These are phyloP conservation scores for Zarea fungicola DNA, from an alignment of 2,329 filamentous ascomycete genomes.

Conservation along the genomic window DNA sequence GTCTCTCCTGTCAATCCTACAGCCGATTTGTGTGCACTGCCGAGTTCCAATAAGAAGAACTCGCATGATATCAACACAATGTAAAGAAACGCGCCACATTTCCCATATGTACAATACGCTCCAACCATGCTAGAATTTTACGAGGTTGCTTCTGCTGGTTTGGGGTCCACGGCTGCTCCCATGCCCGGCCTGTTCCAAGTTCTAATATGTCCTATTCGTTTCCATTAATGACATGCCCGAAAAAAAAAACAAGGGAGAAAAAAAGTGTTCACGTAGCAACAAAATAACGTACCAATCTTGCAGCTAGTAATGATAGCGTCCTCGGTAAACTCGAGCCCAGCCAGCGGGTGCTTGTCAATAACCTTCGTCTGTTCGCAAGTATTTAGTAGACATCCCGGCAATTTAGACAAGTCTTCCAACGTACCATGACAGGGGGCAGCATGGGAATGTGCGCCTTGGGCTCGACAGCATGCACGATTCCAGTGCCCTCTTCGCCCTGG, in stretches of 20 bases:
- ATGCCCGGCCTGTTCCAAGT: conserved; percentile 18
- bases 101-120: background rate
- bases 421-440: conserved; percentile 83
- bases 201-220: conserved; percentile 51
- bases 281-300: conserved; percentile 68
- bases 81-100: background rate
- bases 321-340: conserved; percentile 90
- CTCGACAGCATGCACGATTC: conserved; percentile 74
- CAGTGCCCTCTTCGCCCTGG: conserved; percentile 52
- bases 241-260: background rate
- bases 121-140: background rate
- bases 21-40: no score
- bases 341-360: conserved; percentile 80
- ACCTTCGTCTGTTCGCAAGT: conserved; percentile 60
- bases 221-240: conserved; percentile 7
- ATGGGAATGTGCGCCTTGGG: conserved; percentile 78
- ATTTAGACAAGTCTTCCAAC: conserved; percentile 22
- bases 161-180: conserved; percentile 6
- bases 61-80: background rate
- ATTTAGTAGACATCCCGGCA: conserved; percentile 12
- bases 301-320: conserved; percentile 90
- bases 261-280: background rate
- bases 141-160: background rate
- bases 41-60: no score
- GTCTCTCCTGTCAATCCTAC: no score